phyloP scores from a whole-genome alignment of 1,284 basidiomycete species.

The Stygiomarasmius scandens region DNA sequence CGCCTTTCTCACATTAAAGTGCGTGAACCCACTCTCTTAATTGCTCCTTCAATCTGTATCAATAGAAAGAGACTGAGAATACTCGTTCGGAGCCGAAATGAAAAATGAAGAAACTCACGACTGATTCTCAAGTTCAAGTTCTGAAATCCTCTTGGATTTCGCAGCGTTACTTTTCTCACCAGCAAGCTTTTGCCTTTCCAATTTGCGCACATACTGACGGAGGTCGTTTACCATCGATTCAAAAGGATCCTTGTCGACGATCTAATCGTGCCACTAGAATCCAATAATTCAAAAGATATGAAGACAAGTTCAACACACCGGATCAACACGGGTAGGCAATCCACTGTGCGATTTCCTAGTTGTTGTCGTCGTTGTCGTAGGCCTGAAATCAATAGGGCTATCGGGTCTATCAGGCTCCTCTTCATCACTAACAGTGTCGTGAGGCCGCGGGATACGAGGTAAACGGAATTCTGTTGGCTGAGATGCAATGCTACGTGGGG shows the following conservation, averaged over 20 bases:
- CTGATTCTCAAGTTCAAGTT: slow-evolving; percentile 35
- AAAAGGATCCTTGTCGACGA: not conserved
- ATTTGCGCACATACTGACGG: slow-evolving; percentile 38
- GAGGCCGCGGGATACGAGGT: not conserved
- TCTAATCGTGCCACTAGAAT: not conserved
- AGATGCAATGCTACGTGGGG: not conserved
- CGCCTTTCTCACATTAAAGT: too few relatives aligned
- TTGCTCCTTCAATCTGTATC: not conserved
- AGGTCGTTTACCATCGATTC: slow-evolving; percentile 13
- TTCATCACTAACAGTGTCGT: not conserved
- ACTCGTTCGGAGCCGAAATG: not conserved
- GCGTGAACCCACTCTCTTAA: too few relatives aligned
- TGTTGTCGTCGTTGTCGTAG: not conserved
- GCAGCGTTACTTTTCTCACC: slow-evolving; percentile 37
- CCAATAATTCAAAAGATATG: not conserved
- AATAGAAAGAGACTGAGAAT: not conserved
- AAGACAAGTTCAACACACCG: not conserved
- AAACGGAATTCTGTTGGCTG: not conserved
- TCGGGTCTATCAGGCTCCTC: too few relatives aligned
- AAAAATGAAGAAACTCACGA: slow-evolving; percentile 21
- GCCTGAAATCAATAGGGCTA: not conserved
- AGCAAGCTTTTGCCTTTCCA: slow-evolving; percentile 42
- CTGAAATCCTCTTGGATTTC: slow-evolving; percentile 40
- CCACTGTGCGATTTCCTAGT: not conserved
- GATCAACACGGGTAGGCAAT: not conserved